A percentile compares a stretch with the other conserved stretches of the same genome.
phyloP scores from a whole-genome alignment of 495 filamentous ascomycete species.

The Corynascus novoguineensis region DNA sequence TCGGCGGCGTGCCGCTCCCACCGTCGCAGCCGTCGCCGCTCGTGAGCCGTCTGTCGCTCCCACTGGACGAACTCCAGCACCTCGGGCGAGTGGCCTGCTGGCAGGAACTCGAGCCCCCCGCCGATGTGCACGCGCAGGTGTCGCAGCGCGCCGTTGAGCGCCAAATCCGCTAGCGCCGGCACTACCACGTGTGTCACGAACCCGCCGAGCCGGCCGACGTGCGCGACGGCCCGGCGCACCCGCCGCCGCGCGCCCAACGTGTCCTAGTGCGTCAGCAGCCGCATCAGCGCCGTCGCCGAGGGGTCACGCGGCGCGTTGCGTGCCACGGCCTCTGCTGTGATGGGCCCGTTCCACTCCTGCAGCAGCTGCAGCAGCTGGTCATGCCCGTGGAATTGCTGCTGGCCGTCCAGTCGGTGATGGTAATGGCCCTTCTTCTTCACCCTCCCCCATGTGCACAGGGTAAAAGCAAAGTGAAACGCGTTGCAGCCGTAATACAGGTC shows the following conservation, averaged over 20 bases:
- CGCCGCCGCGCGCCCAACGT: conserved; percentile 20
- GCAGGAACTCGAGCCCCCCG: no score
- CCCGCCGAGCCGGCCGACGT: conserved; percentile 27
- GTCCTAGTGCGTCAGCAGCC: conserved; percentile 1
- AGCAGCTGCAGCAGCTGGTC: not conserved
- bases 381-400: not conserved
- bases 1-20: not conserved
- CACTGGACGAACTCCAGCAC: conserved; percentile 18
- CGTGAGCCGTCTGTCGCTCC: no score
- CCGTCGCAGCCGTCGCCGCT: not conserved
- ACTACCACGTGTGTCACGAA: conserved; percentile 9
- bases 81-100: no score
- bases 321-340: no score
- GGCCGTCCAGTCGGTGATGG: not conserved
- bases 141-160: conserved; percentile 27
- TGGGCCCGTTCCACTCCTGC: not conserved
- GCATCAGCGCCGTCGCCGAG: not conserved
- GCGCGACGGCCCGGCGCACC: conserved; percentile 25
- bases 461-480: conserved; percentile 28
- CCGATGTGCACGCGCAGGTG: conserved; percentile 24
- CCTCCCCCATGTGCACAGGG: conserved; percentile 14
- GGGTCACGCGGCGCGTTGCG: no score
- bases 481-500: conserved; percentile 34
- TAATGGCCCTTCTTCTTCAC: not conserved
- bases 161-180: conserved; percentile 22